A percentile compares a stretch with the other conserved stretches of the same genome.
Evolutionary conservation across 2,329 filamentous ascomycete genomes (phyloP).

Genomic region (Leptosphaerulina australis): DNA sequence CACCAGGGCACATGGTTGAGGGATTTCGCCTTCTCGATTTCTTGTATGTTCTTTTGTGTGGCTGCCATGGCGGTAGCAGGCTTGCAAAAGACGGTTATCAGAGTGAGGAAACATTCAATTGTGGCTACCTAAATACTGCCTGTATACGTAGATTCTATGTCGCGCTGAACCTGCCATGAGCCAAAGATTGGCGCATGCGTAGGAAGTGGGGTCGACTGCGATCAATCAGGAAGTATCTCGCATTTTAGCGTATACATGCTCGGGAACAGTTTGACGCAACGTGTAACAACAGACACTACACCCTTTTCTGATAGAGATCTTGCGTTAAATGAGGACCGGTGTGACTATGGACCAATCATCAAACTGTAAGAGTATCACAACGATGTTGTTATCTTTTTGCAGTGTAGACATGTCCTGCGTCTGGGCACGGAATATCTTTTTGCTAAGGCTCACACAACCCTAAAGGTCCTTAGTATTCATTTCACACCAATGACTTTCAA

Average conservation of each 20-base stretch:
- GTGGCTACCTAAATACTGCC: background rate
- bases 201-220: constrained; percentile 22
- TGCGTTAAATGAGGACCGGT: background rate
- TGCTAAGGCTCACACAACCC: too few species aligned
- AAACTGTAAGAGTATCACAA: background rate
- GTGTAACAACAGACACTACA: background rate
- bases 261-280: background rate
- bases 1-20: constrained; percentile 62
- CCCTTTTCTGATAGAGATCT: constrained; percentile 2
- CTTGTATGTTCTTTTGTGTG: constrained; percentile 51
- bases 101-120: background rate
- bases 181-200: background rate
- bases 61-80: constrained; percentile 42
- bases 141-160: background rate
- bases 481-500: too few species aligned
- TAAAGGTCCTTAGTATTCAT: too few species aligned
- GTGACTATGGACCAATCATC: constrained; percentile 18
- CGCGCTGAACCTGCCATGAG: constrained; percentile 2
- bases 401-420: too few species aligned
- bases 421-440: too few species aligned
- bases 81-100: background rate
- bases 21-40: constrained; percentile 55
- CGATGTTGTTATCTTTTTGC: too few species aligned
- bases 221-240: constrained; percentile 29
- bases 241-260: constrained; percentile 25